Percentiles rank a stretch among this genome's conserved stretches.
Conservation (phyloP, 1,284 basidiomycete genomes). For the Leccinum solheimii region DNA sequence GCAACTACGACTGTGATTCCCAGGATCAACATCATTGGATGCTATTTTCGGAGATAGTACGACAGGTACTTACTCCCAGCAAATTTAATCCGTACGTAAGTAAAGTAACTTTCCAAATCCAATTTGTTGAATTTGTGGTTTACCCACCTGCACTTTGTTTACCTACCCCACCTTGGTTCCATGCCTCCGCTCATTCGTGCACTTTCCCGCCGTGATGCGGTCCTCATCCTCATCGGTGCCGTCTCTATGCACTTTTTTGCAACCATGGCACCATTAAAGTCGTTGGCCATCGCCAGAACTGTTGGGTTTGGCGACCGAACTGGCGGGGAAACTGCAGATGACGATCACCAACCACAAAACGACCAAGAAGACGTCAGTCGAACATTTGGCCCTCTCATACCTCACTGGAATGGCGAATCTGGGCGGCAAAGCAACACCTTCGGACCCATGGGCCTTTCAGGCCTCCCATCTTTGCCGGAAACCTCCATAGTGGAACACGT, state of each 20-base stretch:
- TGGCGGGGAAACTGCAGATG: slow-evolving; percentile 17
- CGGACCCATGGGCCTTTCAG: slow-evolving; percentile 7
- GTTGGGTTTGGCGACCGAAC: slow-evolving; percentile 29
- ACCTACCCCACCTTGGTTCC: neutral
- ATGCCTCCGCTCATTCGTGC: slow-evolving; percentile 32
- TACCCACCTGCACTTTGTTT: neutral
- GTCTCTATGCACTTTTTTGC: slow-evolving; percentile 50
- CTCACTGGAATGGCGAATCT: neutral
- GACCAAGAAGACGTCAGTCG: slow-evolving; percentile 10
- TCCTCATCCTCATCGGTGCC: slow-evolving; percentile 53
- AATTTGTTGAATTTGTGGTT: neutral
- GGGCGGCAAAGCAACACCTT: neutral
- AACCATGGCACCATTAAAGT: slow-evolving; percentile 36
- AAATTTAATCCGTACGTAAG: neutral
- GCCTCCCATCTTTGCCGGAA: slow-evolving; percentile 39
- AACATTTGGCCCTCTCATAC: slow-evolving; percentile 1
- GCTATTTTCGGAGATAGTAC: neutral
- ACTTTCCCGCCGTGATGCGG: slow-evolving; percentile 45
- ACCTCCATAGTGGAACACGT: slow-evolving; percentile 62
- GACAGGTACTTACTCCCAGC: neutral
- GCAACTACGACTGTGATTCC: neutral
- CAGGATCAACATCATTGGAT: neutral
- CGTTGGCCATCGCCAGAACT: slow-evolving; percentile 40
- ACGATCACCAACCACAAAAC: slow-evolving; percentile 18
- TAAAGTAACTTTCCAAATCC: neutral